phyloP scores from a whole-genome alignment of 371 early-diverging fungal species.

The Phascolomyces articulosus region DNA sequence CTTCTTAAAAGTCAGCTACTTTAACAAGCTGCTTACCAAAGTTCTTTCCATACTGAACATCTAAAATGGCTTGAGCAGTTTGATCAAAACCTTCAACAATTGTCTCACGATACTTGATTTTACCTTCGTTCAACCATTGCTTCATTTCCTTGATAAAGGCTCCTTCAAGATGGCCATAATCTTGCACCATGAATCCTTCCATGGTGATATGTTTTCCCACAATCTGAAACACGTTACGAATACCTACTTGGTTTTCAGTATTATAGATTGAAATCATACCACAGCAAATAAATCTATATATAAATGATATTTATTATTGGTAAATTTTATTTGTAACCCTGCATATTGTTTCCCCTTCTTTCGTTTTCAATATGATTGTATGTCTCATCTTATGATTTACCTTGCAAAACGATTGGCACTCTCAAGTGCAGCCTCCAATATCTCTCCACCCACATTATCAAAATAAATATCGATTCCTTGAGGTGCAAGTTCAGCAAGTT shows the following conservation, averaged over 20 bases:
- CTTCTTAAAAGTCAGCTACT: constrained; percentile 55
- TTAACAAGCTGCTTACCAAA: constrained; percentile 85
- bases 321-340: not conserved
- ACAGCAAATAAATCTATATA: constrained; percentile 46
- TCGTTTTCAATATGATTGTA: too few species aligned
- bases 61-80: constrained; percentile 75
- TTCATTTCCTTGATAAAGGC: constrained; percentile 62
- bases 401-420: constrained; percentile 57
- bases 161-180: not conserved
- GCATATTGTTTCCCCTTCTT: not conserved
- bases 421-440: constrained; percentile 64
- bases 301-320: not conserved
- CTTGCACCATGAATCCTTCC: not conserved
- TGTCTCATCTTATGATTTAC: not conserved
- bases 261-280: constrained; percentile 80
- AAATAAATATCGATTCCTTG: constrained; percentile 77
- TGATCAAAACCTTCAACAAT: constrained; percentile 79
- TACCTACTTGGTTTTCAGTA: constrained; percentile 19
- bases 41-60: constrained; percentile 78
- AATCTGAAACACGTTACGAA: constrained; percentile 29
- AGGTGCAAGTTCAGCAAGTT: constrained; percentile 54
- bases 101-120: constrained; percentile 66
- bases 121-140: constrained; percentile 65
- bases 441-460: constrained; percentile 74
- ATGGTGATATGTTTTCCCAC: not conserved